These are phyloP conservation scores for Priceomyces melissophilus DNA, from an alignment of 805 yeast species.

Conservation along the genomic window DNA sequence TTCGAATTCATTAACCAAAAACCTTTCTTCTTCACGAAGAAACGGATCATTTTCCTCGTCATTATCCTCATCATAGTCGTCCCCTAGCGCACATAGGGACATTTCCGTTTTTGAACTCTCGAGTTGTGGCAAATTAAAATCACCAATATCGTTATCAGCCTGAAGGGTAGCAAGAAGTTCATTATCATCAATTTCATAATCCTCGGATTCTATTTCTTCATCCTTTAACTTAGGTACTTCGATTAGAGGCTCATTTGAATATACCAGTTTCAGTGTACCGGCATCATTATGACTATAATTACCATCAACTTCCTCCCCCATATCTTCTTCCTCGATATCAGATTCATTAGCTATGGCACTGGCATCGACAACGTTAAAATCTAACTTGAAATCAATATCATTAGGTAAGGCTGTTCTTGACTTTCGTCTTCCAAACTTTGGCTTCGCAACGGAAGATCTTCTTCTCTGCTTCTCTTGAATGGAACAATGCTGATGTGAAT, in stretches of 20 bases:
- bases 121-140: slow-evolving; percentile 19
- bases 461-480: slow-evolving; percentile 7
- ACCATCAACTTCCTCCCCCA: slow-evolving; percentile 49
- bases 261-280: slow-evolving; percentile 5
- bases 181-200: slow-evolving; percentile 55
- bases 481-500: background rate
- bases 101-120: slow-evolving; percentile 22
- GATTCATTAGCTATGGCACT: slow-evolving; percentile 16
- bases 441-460: slow-evolving; percentile 13
- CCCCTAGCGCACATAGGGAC: slow-evolving; percentile 29
- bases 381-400: slow-evolving; percentile 40
- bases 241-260: slow-evolving; percentile 30
- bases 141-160: slow-evolving; percentile 44
- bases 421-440: slow-evolving; percentile 32
- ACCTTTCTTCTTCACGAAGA: slow-evolving; percentile 42
- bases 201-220: slow-evolving; percentile 52
- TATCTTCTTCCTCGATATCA: slow-evolving; percentile 47
- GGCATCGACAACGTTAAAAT: slow-evolving; percentile 31
- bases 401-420: slow-evolving; percentile 41
- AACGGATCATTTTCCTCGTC: slow-evolving; percentile 37
- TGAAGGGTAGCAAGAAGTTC: slow-evolving; percentile 45
- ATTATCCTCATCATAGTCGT: slow-evolving; percentile 25
- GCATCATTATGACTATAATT: background rate
- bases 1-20: slow-evolving; percentile 44
- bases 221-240: slow-evolving; percentile 53